phyloP scores from a whole-genome alignment of 345 rosid genomes.

The Salix brachista region DNA sequence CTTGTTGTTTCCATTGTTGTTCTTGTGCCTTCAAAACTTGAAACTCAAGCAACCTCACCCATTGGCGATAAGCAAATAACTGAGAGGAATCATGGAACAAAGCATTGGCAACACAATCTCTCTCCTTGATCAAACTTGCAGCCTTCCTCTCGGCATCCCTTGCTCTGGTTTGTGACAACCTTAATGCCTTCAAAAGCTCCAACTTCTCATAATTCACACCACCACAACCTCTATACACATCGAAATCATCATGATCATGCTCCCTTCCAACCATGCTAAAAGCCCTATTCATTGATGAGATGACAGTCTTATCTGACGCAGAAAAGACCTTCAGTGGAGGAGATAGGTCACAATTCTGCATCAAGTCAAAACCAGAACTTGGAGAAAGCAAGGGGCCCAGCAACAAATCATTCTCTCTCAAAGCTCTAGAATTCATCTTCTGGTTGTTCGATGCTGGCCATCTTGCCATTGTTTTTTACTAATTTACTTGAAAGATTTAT shows the following conservation, averaged over 20 bases:
- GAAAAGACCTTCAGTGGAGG: conserved; percentile 47
- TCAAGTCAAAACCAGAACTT: conserved; percentile 14
- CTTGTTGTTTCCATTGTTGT: conserved; percentile 8
- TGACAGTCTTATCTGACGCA: conserved; percentile 23
- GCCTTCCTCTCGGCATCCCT: conserved; percentile 61
- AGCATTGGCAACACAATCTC: conserved; percentile 31
- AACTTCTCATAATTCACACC: conserved; percentile 24
- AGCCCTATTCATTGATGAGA: conserved; percentile 20
- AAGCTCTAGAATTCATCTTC: conserved; percentile 3
- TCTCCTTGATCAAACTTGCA: conserved; percentile 36
- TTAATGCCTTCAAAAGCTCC: conserved; percentile 58
- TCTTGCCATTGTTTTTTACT: conserved; percentile 10
- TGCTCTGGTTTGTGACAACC: conserved; percentile 60
- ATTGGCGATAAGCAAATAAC: conserved; percentile 40
- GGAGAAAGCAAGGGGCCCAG: conserved; percentile 21
- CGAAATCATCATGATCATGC: background rate
- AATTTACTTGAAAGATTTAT: background rate
- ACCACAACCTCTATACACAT: background rate
- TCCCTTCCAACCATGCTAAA: conserved; percentile 4
- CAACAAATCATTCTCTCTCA: conserved; percentile 21
- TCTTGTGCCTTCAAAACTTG: conserved; percentile 32
- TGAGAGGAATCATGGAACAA: conserved; percentile 38
- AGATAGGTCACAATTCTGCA: conserved; percentile 55
- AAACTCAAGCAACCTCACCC: conserved; percentile 50
- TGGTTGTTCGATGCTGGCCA: conserved; percentile 16